These are phyloP conservation scores for Juncus inflexus DNA, from an alignment of 176 grass and related monocot genomes.

Conservation along the genomic window DNA sequence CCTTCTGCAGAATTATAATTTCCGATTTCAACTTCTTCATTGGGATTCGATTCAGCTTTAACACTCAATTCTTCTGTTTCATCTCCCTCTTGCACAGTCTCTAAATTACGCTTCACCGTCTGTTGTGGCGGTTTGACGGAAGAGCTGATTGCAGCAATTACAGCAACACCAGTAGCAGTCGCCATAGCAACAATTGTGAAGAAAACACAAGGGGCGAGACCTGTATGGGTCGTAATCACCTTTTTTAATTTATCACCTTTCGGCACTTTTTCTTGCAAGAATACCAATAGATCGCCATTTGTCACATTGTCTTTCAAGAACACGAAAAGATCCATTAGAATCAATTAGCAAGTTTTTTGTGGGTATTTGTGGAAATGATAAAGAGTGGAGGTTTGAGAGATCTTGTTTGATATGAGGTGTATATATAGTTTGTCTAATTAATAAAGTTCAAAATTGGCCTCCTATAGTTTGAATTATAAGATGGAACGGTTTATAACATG, in stretches of 20 bases:
- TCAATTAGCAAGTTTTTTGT: no score
- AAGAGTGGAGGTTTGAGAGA: no score
- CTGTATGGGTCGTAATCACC: slow-evolving; percentile 11
- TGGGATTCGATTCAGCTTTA: background rate
- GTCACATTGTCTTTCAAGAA: slow-evolving; percentile 17
- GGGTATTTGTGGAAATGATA: no score
- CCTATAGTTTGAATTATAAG: no score
- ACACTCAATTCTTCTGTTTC: background rate
- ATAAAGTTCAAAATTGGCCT: no score
- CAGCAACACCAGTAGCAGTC: slow-evolving; percentile 12
- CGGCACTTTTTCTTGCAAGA: slow-evolving; percentile 1
- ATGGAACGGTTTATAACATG: no score
- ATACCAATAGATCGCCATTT: slow-evolving; percentile 15
- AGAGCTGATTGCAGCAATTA: slow-evolving; percentile 18
- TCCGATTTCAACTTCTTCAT: background rate
- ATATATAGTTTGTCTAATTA: no score
- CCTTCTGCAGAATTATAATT: background rate
- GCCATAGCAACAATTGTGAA: slow-evolving; percentile 9
- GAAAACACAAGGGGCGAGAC: slow-evolving; percentile 1
- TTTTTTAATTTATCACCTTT: slow-evolving; percentile 19
- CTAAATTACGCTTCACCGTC: background rate
- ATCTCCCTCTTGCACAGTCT: background rate
- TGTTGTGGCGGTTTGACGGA: background rate
- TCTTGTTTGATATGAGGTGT: no score
- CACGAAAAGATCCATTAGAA: background rate